Percentiles rank a stretch among this genome's conserved stretches.
These are phyloP conservation scores for Rehmannia glutinosa DNA, from an alignment of 257 asterid genomes.

Conservation along the genomic window DNA sequence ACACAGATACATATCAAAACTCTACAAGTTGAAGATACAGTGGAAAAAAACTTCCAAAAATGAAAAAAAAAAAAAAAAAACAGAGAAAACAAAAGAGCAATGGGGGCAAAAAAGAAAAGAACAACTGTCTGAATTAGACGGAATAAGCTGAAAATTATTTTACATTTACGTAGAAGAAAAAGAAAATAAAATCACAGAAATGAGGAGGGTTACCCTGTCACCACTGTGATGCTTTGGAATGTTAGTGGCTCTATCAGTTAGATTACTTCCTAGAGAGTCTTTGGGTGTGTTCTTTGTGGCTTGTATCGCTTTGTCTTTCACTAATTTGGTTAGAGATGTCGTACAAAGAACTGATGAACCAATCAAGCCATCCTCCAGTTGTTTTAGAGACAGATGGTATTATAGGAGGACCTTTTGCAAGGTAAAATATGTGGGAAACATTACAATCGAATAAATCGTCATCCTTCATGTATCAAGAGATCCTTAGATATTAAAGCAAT, in stretches of 20 bases:
- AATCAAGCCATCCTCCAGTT: conserved; percentile 7
- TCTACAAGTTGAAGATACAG: too few species aligned
- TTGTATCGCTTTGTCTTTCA: conserved; percentile 20
- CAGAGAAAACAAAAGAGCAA: not conserved
- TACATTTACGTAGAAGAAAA: conserved; percentile 24
- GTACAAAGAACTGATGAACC: conserved; percentile 14
- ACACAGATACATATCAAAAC: conserved; percentile 22
- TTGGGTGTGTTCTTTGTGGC: conserved; percentile 15
- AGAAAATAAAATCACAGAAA: conserved; percentile 9
- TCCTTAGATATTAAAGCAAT: conserved; percentile 76
- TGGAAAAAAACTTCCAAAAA: not conserved
- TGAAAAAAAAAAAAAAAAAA: not conserved
- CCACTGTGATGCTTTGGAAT: conserved; percentile 9
- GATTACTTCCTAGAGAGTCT: conserved; percentile 29
- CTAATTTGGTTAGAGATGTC: conserved; percentile 28
- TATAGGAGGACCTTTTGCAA: conserved; percentile 8
- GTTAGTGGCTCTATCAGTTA: conserved; percentile 41
- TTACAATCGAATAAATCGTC: conserved; percentile 19
- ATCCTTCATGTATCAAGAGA: conserved; percentile 50
- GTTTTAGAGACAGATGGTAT: conserved; percentile 7
- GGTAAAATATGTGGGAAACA: conserved; percentile 1
- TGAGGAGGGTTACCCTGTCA: conserved; percentile 20
- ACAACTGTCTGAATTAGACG: conserved; percentile 11
- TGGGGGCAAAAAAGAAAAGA: conserved; percentile 4
- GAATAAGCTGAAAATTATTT: conserved; percentile 22